Percentiles rank a stretch among this genome's conserved stretches.
Conservation (phyloP, 768 basidiomycete genomes). For the Tricholomella constricta region DNA sequence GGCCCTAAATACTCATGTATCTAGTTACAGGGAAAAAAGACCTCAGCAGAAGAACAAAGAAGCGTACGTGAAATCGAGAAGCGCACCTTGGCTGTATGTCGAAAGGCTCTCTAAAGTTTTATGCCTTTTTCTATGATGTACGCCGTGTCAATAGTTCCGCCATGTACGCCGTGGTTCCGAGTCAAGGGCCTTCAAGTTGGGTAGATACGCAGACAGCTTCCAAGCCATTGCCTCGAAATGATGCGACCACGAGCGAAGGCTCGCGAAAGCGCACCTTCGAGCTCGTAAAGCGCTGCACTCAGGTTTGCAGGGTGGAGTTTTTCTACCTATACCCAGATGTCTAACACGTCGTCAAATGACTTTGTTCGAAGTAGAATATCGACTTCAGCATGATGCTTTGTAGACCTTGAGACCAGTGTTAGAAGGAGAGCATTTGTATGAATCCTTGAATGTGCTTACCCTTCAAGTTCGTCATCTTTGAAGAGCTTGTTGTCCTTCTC, state of each 20-base stretch:
- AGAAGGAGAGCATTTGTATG: background rate
- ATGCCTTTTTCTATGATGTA: slow-evolving; percentile 8
- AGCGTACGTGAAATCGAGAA: slow-evolving; percentile 15
- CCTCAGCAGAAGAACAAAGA: too few species aligned
- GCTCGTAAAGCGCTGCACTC: slow-evolving; percentile 31
- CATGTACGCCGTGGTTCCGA: slow-evolving; percentile 21
- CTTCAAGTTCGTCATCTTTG: slow-evolving; percentile 23
- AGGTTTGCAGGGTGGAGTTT: slow-evolving; percentile 21
- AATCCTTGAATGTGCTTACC: slow-evolving; percentile 12
- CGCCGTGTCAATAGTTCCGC: slow-evolving; percentile 12
- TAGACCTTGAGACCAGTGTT: slow-evolving; percentile 8
- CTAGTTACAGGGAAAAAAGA: background rate
- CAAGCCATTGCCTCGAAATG: slow-evolving; percentile 13
- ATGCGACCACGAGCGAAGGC: slow-evolving; percentile 19
- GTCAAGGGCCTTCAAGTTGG: too few species aligned
- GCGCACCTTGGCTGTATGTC: slow-evolving; percentile 16
- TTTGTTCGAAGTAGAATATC: background rate
- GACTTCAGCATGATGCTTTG: slow-evolving; percentile 17
- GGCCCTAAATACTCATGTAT: slow-evolving; percentile 1
- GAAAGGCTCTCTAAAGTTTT: background rate
- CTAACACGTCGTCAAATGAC: too few species aligned
- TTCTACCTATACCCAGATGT: slow-evolving; percentile 29
- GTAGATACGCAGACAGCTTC: slow-evolving; percentile 22
- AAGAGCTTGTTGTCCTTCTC: slow-evolving; percentile 28
- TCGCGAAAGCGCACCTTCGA: slow-evolving; percentile 24